Percentiles rank a stretch among this genome's conserved stretches.
These are phyloP conservation scores for Citrus sp. DNA, from an alignment of 345 rosid species.

Conservation along the genomic window DNA sequence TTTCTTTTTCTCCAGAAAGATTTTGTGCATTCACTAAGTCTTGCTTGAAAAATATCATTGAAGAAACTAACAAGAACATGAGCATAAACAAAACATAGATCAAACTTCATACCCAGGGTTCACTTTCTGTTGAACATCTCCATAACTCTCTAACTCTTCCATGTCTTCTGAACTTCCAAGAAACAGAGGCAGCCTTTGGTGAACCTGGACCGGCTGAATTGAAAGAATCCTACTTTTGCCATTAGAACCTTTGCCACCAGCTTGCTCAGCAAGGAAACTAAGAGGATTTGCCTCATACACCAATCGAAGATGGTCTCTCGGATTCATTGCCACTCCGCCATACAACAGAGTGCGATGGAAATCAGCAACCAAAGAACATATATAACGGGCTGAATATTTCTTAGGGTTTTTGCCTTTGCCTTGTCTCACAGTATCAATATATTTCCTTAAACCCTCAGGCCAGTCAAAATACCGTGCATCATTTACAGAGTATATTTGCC, in stretches of 20 bases:
- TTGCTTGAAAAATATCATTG: no score
- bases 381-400: constrained; percentile 90
- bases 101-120: constrained; percentile 97
- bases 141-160: constrained; percentile 74
- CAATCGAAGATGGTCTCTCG: constrained; percentile 87
- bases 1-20: no score
- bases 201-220: constrained; percentile 78
- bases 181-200: constrained; percentile 87
- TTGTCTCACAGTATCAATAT: constrained; percentile 79
- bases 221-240: constrained; percentile 75
- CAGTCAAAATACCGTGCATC: constrained; percentile 94
- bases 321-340: constrained; percentile 94
- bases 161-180: constrained; percentile 81
- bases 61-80: not conserved
- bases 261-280: constrained; percentile 82
- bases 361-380: constrained; percentile 93
- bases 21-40: no score
- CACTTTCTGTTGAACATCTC: constrained; percentile 82
- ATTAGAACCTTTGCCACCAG: constrained; percentile 87
- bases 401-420: constrained; percentile 88
- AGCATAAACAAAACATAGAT: not conserved
- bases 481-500: constrained; percentile 89
- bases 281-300: constrained; percentile 94
- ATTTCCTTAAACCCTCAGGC: constrained; percentile 82
- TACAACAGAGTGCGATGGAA: constrained; percentile 82